Conservation (phyloP, 2,329 filamentous ascomycete genomes). For the Cryphonectria naterciae region DNA sequence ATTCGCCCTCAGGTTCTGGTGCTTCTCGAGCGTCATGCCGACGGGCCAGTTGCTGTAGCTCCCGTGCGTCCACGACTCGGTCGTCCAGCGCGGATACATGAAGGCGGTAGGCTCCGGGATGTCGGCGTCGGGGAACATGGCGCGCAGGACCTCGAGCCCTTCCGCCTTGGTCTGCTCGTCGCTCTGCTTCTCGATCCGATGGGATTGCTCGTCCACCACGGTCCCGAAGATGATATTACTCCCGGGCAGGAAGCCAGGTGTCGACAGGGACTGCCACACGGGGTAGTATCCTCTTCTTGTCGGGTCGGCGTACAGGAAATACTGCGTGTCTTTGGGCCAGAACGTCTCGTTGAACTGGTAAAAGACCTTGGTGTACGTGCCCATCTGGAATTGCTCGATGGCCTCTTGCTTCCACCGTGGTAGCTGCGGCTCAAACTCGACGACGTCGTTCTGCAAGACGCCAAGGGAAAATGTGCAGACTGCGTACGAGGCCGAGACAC, state of each 20-base stretch:
- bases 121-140: conserved; percentile 62
- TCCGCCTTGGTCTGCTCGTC: conserved; percentile 62
- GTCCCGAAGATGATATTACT: conserved; percentile 71
- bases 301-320: conserved; percentile 50
- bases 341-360: conserved; percentile 70
- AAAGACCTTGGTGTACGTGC: conserved; percentile 75
- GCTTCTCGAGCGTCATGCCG: conserved; percentile 64
- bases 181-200: conserved; percentile 61
- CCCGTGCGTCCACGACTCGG: conserved; percentile 54
- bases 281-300: conserved; percentile 51
- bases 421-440: conserved; percentile 61
- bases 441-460: conserved; percentile 64
- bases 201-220: conserved; percentile 59
- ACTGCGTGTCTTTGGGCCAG: conserved; percentile 56
- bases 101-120: conserved; percentile 65
- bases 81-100: conserved; percentile 63
- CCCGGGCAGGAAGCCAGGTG: conserved; percentile 59
- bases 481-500: conserved; percentile 63
- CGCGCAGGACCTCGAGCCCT: conserved; percentile 58
- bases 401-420: conserved; percentile 67
- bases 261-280: conserved; percentile 66
- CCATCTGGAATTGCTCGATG: conserved; percentile 69
- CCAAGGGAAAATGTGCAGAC: conserved; percentile 71
- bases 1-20: conserved; percentile 71
- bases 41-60: conserved; percentile 72